phyloP scores from a whole-genome alignment of 495 filamentous ascomycete species.

The Penicillium paxilli region DNA sequence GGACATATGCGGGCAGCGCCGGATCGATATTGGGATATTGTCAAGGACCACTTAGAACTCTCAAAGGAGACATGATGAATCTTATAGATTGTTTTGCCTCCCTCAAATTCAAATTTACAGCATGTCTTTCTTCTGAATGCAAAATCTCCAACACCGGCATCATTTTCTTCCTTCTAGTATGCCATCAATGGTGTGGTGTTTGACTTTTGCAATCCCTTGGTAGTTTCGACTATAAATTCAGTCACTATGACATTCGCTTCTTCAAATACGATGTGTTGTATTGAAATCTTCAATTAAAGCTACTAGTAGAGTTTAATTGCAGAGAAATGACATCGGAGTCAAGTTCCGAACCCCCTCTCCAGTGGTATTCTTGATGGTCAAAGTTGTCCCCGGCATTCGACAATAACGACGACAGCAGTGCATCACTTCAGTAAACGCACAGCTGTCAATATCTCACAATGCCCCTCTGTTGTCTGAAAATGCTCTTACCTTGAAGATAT shows the following conservation, averaged over 20 bases:
- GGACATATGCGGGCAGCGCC: slow-evolving; percentile 43
- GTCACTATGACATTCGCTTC: slow-evolving; percentile 5
- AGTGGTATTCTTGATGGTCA: not conserved
- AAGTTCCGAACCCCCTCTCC: slow-evolving; percentile 15
- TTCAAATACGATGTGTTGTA: too few species aligned
- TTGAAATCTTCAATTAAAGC: not conserved
- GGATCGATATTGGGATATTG: slow-evolving; percentile 44
- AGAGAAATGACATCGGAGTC: slow-evolving; percentile 10
- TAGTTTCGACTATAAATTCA: not conserved
- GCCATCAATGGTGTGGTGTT: not conserved
- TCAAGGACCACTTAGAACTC: slow-evolving; percentile 26
- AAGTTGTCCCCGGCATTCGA: not conserved
- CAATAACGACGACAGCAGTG: slow-evolving; percentile 17
- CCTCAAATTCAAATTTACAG: not conserved
- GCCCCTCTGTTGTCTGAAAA: not conserved
- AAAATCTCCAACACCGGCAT: not conserved
- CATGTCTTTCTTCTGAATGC: not conserved
- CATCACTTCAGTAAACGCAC: slow-evolving; percentile 17
- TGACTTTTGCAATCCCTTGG: slow-evolving; percentile 5
- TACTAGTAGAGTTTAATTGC: not conserved
- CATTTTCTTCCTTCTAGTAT: too few species aligned
- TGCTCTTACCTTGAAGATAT: not conserved
- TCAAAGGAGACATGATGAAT: not conserved
- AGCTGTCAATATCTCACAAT: not conserved
- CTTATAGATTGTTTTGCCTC: not conserved